phyloP scores from a whole-genome alignment of 2,329 filamentous ascomycete genomes.

The Calonectria fujianensis region DNA sequence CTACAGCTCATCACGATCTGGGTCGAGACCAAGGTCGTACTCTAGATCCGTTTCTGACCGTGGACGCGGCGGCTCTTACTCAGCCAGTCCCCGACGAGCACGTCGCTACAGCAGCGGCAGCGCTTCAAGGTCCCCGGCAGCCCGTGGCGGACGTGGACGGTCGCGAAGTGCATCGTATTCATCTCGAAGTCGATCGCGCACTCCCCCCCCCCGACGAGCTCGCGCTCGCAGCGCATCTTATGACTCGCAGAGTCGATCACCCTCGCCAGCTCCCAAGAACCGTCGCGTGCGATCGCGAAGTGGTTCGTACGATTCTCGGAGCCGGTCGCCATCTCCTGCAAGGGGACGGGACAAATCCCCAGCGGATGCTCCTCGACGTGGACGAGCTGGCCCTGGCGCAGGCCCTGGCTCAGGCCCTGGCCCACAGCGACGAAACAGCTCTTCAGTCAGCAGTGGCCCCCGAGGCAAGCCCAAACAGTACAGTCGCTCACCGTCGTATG shows the following conservation, averaged over 20 bases:
- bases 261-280: constrained; percentile 47
- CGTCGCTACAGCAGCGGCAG: constrained; percentile 53
- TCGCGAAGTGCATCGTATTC: constrained; percentile 57
- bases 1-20: constrained; percentile 61
- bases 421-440: constrained; percentile 58
- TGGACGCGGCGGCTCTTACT: constrained; percentile 54
- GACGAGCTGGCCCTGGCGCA: constrained; percentile 44
- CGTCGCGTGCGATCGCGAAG: constrained; percentile 42
- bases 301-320: constrained; percentile 51
- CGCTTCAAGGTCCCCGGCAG: constrained; percentile 56
- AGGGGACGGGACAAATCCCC: constrained; percentile 50
- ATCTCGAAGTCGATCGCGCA: constrained; percentile 58
- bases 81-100: constrained; percentile 56
- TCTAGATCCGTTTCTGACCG: constrained; percentile 63
- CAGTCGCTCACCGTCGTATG: constrained; percentile 58
- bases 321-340: constrained; percentile 49
- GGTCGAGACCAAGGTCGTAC: constrained; percentile 68
- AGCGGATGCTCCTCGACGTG: constrained; percentile 51
- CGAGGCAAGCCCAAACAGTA: constrained; percentile 50
- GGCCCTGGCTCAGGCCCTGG: constrained; percentile 43
- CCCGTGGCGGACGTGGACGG: constrained; percentile 53
- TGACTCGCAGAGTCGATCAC: constrained; percentile 49
- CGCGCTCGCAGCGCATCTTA: constrained; percentile 49
- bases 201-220: constrained; percentile 50
- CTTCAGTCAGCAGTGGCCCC: constrained; percentile 57